phyloP scores from a whole-genome alignment of 2,329 filamentous ascomycete genomes.

The Neonectria ditissima region DNA sequence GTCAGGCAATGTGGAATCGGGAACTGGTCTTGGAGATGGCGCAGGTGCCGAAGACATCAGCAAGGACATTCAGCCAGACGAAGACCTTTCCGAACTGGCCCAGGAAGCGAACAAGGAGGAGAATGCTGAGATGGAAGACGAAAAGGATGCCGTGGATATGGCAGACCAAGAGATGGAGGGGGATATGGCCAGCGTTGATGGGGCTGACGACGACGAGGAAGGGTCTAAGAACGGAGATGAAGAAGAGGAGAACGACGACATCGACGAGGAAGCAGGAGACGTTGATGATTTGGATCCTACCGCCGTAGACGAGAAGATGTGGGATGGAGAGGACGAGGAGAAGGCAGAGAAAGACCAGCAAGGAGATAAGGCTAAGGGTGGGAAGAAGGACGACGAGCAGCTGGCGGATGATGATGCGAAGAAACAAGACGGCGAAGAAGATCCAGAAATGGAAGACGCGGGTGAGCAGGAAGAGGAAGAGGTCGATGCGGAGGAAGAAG shows the following conservation, averaged over 20 bases:
- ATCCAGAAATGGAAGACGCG: constrained; percentile 58
- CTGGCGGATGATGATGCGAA: constrained; percentile 69
- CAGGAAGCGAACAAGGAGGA: constrained; percentile 81
- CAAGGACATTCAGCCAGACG: constrained; percentile 94
- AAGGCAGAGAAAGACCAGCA: constrained; percentile 86
- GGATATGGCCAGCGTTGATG: constrained; percentile 76
- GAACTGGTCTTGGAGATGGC: constrained; percentile 93
- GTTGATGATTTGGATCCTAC: constrained; percentile 91
- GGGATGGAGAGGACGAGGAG: constrained; percentile 87
- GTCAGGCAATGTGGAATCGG: constrained; percentile 85
- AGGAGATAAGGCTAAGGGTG: constrained; percentile 77
- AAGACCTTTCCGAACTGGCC: constrained; percentile 91
- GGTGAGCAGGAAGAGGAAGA: constrained; percentile 63
- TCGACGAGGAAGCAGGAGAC: constrained; percentile 90
- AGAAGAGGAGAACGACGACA: constrained; percentile 76
- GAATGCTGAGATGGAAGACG: constrained; percentile 76
- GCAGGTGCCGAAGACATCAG: constrained; percentile 97
- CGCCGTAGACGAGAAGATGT: constrained; percentile 98
- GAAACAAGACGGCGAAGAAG: constrained; percentile 55
- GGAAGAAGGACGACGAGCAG: constrained; percentile 74
- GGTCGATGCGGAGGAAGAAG: constrained; percentile 70
- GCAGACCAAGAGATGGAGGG: constrained; percentile 93
- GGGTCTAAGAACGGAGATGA: constrained; percentile 72
- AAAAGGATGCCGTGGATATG: constrained; percentile 91
- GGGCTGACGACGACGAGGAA: constrained; percentile 69